Evolutionary conservation across 2,329 filamentous ascomycete genomes (phyloP).

Genomic region (Penicillium sp.): DNA sequence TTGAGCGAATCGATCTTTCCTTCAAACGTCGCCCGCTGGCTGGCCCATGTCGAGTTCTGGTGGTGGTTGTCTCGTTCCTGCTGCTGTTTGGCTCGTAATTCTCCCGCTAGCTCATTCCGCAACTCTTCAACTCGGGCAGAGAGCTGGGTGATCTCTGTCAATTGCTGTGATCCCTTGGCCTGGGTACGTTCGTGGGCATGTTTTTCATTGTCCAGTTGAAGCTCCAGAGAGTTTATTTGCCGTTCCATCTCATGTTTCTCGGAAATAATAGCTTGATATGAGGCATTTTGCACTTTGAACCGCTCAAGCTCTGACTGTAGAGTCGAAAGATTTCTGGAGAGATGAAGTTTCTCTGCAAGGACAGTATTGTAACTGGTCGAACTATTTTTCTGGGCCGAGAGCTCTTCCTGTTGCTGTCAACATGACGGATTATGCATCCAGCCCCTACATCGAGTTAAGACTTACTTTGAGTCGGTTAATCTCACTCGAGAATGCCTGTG

Average conservation of each 20-base stretch:
- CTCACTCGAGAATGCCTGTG: constrained; percentile 55
- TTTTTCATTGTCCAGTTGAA: constrained; percentile 80
- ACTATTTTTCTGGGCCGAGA: constrained; percentile 65
- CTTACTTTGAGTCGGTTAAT: constrained; percentile 57
- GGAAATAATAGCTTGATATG: constrained; percentile 67
- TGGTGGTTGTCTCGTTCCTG: constrained; percentile 55
- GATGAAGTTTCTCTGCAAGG: constrained; percentile 63
- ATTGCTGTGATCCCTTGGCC: constrained; percentile 36
- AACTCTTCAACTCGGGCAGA: constrained; percentile 49
- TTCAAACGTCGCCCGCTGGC: constrained; percentile 64
- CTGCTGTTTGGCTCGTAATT: constrained; percentile 50
- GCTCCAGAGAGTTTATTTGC: constrained; percentile 72
- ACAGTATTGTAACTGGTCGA: constrained; percentile 70
- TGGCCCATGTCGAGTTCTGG: constrained; percentile 60
- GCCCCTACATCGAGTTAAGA: neutral
- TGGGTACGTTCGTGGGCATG: constrained; percentile 62
- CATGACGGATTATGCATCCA: neutral
- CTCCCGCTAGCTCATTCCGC: constrained; percentile 51
- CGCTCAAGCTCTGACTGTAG: constrained; percentile 64
- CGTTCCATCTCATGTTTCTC: constrained; percentile 80
- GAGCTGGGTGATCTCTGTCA: constrained; percentile 43
- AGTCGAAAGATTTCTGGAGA: constrained; percentile 59
- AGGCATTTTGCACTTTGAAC: constrained; percentile 57
- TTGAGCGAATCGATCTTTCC: constrained; percentile 69
- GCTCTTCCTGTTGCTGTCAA: constrained; percentile 59